A percentile compares a stretch with the other conserved stretches of the same genome.
phyloP scores from a whole-genome alignment of 192 early-diverging fungal species.

The Coemansia sp. region DNA sequence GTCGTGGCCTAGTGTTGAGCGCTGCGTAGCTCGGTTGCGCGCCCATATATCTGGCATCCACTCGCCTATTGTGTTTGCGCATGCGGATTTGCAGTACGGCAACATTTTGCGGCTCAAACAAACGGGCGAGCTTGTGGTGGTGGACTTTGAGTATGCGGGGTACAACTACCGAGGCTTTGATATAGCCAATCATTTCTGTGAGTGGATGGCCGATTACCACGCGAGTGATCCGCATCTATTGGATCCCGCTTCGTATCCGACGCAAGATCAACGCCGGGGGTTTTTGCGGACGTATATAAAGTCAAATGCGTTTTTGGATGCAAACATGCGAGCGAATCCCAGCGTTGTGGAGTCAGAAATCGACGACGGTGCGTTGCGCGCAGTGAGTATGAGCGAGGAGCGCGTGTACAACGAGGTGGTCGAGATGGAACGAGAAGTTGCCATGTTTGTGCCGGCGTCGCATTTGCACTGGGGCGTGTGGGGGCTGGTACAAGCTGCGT shows the following conservation, averaged over 20 bases:
- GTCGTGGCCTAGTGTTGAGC: constrained; percentile 24
- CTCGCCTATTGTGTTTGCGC: constrained; percentile 81
- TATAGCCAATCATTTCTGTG: constrained; percentile 83
- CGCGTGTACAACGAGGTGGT: constrained; percentile 24
- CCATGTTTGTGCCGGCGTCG: constrained; percentile 37
- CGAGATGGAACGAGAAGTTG: constrained; percentile 29
- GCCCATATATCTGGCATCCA: constrained; percentile 54
- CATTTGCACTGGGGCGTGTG: constrained; percentile 80
- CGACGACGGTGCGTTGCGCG: constrained; percentile 13
- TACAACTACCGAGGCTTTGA: constrained; percentile 79
- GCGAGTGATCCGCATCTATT: constrained; percentile 50
- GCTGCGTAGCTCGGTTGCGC: constrained; percentile 54
- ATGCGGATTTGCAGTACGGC: constrained; percentile 87
- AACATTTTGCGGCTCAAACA: constrained; percentile 73
- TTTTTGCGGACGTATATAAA: constrained; percentile 71
- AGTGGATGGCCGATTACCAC: constrained; percentile 84
- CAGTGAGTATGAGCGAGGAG: constrained; percentile 20
- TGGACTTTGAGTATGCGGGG: constrained; percentile 82
- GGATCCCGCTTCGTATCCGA: constrained; percentile 57
- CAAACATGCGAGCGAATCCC: constrained; percentile 33
- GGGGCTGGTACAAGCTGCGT: constrained; percentile 73
- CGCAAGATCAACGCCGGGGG: constrained; percentile 51
- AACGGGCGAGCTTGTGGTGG: constrained; percentile 64
- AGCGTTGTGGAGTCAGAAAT: constrained; percentile 26
- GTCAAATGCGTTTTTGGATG: constrained; percentile 49